Evolutionary conservation across 768 basidiomycete genomes (phyloP).

Genomic region (Asterophora lycoperdoides): DNA sequence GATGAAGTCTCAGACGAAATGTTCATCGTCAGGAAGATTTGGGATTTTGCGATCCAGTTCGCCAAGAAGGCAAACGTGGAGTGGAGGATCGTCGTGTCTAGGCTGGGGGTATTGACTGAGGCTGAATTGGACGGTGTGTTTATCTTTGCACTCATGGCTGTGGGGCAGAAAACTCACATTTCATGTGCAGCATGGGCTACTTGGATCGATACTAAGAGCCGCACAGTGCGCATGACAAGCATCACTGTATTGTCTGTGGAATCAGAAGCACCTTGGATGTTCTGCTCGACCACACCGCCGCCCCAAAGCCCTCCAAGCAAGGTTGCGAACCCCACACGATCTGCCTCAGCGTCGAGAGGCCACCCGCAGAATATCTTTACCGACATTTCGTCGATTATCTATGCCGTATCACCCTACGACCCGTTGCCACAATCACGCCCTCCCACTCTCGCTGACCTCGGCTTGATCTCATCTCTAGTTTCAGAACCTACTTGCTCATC

Average conservation of each 20-base stretch:
- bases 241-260: slow-evolving; percentile 61
- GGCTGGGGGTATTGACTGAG: slow-evolving; percentile 55
- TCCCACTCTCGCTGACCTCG: slow-evolving; percentile 30
- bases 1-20: slow-evolving; percentile 28
- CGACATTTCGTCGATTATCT: slow-evolving; percentile 48
- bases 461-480: slow-evolving; percentile 31
- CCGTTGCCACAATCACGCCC: slow-evolving; percentile 39
- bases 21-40: slow-evolving; percentile 56
- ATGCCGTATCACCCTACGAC: slow-evolving; percentile 41
- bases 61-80: slow-evolving; percentile 66
- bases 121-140: slow-evolving; percentile 63
- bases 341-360: slow-evolving; percentile 20
- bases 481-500: slow-evolving; percentile 26
- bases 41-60: slow-evolving; percentile 64
- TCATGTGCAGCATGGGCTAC: slow-evolving; percentile 57
- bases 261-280: slow-evolving; percentile 53
- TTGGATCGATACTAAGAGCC: slow-evolving; percentile 41
- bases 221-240: slow-evolving; percentile 49
- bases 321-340: slow-evolving; percentile 15
- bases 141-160: slow-evolving; percentile 3
- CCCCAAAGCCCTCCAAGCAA: slow-evolving; percentile 13
- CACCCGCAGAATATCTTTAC: slow-evolving; percentile 30
- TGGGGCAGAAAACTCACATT: slow-evolving; percentile 1
- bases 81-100: slow-evolving; percentile 75
- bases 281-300: slow-evolving; percentile 33